Evolutionary conservation across 2,329 filamentous ascomycete species (phyloP).

Genomic region (Hymenoscyphus linearis): DNA sequence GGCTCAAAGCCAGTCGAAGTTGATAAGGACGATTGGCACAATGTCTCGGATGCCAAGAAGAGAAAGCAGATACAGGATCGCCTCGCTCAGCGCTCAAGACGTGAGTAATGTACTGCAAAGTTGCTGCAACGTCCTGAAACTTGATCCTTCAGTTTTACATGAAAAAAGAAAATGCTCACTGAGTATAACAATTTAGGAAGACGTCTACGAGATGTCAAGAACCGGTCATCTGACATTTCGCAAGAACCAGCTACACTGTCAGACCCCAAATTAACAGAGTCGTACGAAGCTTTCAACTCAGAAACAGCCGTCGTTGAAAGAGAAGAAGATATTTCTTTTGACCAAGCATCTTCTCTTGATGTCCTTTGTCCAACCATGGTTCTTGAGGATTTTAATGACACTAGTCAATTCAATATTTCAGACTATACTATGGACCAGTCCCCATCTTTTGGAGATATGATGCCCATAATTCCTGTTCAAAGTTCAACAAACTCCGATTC

Average conservation of each 20-base stretch:
- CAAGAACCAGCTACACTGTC: neutral
- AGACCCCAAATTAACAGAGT: neutral
- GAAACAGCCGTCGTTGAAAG: neutral
- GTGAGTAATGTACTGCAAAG: conserved; percentile 11
- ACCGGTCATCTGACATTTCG: neutral
- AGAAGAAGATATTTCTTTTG: neutral
- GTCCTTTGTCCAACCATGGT: neutral
- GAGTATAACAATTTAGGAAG: neutral
- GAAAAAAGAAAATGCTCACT: neutral
- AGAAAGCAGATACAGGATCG: conserved; percentile 22
- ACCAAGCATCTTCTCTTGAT: neutral
- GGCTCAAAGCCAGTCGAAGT: neutral
- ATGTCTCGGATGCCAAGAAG: conserved; percentile 16
- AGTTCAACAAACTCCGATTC: neutral
- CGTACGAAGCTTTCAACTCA: neutral
- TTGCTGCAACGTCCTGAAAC: neutral
- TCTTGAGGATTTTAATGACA: neutral
- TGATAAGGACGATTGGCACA: conserved; percentile 13
- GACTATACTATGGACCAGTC: neutral
- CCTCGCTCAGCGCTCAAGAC: conserved; percentile 19
- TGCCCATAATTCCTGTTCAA: neutral
- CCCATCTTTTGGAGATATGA: neutral
- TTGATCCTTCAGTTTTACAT: neutral
- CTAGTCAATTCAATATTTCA: neutral
- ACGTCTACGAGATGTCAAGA: neutral